Conservation (phyloP, 2,329 filamentous ascomycete species). For the Fonsecaea pedrosoi region DNA sequence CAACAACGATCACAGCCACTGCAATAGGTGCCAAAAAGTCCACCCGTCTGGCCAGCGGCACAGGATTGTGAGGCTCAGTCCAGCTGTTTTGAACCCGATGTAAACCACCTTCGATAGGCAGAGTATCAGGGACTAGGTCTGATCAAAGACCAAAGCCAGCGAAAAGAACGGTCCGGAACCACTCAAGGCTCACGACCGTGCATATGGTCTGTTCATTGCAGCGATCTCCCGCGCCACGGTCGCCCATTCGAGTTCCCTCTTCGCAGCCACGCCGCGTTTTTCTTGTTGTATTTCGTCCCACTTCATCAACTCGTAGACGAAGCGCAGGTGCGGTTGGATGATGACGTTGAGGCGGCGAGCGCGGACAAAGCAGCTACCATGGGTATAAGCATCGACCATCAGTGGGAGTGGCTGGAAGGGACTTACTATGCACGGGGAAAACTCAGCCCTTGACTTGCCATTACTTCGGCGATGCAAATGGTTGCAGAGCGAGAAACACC, state of each 20-base stretch:
- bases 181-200: conserved; percentile 59
- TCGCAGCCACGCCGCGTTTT: conserved; percentile 51
- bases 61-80: neutral
- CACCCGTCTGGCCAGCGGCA: neutral
- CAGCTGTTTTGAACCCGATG: neutral
- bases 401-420: neutral
- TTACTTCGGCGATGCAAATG: conserved; percentile 98
- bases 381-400: neutral
- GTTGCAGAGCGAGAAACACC: conserved; percentile 95
- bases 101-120: neutral
- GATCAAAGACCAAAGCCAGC: neutral
- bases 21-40: neutral
- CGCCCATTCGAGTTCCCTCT: conserved; percentile 87
- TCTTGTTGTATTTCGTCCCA: conserved; percentile 79
- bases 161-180: neutral
- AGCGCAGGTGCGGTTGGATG: conserved; percentile 93
- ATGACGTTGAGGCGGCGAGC: conserved; percentile 94
- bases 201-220: conserved; percentile 93
- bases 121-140: neutral
- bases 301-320: conserved; percentile 92
- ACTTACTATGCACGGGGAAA: conserved; percentile 86
- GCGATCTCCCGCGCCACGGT: conserved; percentile 89
- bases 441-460: conserved; percentile 79
- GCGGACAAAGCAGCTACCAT: conserved; percentile 80
- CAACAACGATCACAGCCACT: neutral